Evolutionary conservation across 768 basidiomycete genomes (phyloP).

Genomic region (Trametes cinnabarina): DNA sequence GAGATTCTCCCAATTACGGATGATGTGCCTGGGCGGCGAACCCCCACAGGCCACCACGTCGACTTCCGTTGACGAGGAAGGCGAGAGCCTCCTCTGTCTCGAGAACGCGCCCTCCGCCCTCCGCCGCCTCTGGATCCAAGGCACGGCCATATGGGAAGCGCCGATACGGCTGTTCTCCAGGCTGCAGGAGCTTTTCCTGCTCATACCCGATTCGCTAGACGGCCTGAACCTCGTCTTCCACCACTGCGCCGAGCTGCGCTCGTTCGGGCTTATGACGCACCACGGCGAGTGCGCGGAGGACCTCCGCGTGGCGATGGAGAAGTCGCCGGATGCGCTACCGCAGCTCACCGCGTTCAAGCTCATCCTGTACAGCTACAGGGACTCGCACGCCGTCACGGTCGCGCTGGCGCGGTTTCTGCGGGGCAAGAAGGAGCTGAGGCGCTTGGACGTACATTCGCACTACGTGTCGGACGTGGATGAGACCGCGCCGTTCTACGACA

Average conservation of each 20-base stretch:
- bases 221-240: constrained; percentile 6
- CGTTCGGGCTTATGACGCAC: background rate
- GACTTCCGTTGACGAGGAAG: background rate
- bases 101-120: background rate
- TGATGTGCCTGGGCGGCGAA: background rate
- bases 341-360: constrained; percentile 11
- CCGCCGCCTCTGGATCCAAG: background rate
- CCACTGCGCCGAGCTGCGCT: constrained; percentile 6
- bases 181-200: constrained; percentile 9
- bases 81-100: background rate
- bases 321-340: background rate
- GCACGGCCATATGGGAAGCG: background rate
- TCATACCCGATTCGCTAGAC: background rate
- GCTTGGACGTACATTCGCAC: constrained; percentile 1
- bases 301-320: background rate
- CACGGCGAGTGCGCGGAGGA: background rate
- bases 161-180: background rate
- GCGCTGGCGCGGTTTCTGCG: constrained; percentile 4
- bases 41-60: background rate
- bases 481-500: background rate
- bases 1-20: background rate
- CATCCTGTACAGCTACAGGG: background rate
- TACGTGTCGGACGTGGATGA: background rate
- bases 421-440: constrained; percentile 1
- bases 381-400: background rate